Percentiles rank a stretch among this genome's conserved stretches.
Conservation (phyloP, 495 filamentous ascomycete species). For the Podospora comata region DNA sequence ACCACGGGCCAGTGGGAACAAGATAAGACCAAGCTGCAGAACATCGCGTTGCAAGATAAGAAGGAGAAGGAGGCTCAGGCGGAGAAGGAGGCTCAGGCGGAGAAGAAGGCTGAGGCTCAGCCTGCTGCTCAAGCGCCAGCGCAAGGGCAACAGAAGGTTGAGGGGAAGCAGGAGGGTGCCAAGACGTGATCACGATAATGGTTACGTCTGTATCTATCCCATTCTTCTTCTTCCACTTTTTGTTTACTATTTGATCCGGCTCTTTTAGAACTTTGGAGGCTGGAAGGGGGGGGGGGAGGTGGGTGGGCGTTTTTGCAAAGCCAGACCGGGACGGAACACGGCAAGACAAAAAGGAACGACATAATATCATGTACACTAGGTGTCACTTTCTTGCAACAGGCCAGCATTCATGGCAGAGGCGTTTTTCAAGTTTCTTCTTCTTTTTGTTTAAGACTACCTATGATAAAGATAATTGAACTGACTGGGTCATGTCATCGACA, state of each 20-base stretch:
- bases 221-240: conserved; percentile 1
- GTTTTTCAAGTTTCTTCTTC: conserved; percentile 13
- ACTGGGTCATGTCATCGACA: conserved; percentile 19
- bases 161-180: conserved; percentile 12
- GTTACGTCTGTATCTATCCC: neutral
- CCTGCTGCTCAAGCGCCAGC: conserved; percentile 5
- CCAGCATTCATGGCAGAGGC: conserved; percentile 26
- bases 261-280: neutral
- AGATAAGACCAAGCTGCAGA: conserved; percentile 72
- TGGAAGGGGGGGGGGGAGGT: conserved; percentile 5
- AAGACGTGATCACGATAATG: conserved; percentile 12
- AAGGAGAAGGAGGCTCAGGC: conserved; percentile 28
- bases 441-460: conserved; percentile 3
- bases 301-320: conserved; percentile 10
- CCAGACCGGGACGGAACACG: conserved; percentile 15
- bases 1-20: conserved; percentile 72
- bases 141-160: conserved; percentile 7
- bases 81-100: conserved; percentile 18
- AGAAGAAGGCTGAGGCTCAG: conserved; percentile 17
- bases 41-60: conserved; percentile 57
- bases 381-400: conserved; percentile 2
- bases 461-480: conserved; percentile 13
- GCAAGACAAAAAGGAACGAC: conserved; percentile 20
- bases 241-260: conserved; percentile 3
- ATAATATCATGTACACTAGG: conserved; percentile 15